Evolutionary conservation across 1,284 basidiomycete genomes (phyloP).

Genomic region (Trichosporon sp.): DNA sequence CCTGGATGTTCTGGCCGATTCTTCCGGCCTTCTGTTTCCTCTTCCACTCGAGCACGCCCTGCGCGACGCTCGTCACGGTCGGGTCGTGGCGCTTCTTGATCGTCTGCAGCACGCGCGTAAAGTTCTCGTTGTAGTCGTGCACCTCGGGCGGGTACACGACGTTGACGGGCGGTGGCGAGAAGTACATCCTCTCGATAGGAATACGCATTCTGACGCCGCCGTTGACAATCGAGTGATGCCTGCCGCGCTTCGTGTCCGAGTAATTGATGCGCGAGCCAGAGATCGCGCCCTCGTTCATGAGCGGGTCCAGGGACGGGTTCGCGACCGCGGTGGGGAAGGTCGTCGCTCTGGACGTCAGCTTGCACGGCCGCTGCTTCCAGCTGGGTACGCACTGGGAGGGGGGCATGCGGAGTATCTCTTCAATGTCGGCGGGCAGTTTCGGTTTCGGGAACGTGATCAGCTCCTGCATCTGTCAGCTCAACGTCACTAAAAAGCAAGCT

Average conservation of each 20-base stretch:
- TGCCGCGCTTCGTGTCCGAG: constrained; percentile 19
- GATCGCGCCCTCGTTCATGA: constrained; percentile 40
- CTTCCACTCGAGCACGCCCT: constrained; percentile 68
- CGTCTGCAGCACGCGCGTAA: constrained; percentile 79
- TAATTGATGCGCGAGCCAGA: constrained; percentile 15
- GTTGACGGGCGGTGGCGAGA: constrained; percentile 62
- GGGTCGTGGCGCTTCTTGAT: constrained; percentile 97
- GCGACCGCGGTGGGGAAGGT: constrained; percentile 43
- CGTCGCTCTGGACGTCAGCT: constrained; percentile 14
- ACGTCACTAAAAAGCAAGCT: constrained; percentile 34
- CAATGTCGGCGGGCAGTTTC: constrained; percentile 62
- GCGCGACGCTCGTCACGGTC: constrained; percentile 93
- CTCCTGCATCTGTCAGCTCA: constrained; percentile 58
- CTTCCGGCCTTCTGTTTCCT: constrained; percentile 47
- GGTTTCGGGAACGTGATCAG: constrained; percentile 76
- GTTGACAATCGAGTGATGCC: constrained; percentile 20
- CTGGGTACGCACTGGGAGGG: constrained; percentile 49
- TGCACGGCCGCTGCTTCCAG: not conserved
- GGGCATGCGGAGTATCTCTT: constrained; percentile 61
- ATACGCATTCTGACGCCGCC: constrained; percentile 31
- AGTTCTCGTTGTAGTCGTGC: constrained; percentile 85
- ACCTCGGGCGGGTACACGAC: constrained; percentile 87
- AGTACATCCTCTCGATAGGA: constrained; percentile 65
- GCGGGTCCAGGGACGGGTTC: constrained; percentile 48
- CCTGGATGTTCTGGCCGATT: constrained; percentile 78